These are phyloP conservation scores for Thuidium tamariscinum DNA, from an alignment of 225 moss, liverwort and hornwort species.

Conservation along the genomic window DNA sequence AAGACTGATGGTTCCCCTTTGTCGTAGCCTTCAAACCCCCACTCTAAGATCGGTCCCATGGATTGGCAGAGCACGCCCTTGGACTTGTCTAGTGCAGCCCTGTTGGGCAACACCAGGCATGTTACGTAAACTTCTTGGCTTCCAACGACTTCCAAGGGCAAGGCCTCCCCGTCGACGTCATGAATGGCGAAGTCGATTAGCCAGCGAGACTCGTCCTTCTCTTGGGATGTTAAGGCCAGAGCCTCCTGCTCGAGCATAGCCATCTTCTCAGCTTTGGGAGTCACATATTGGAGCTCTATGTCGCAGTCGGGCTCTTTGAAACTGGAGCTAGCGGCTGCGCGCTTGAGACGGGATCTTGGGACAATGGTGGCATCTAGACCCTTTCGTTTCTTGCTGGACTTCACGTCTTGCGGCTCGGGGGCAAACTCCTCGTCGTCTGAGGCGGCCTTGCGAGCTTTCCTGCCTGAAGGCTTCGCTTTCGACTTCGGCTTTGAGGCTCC, in stretches of 20 bases:
- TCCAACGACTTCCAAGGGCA: conserved; percentile 38
- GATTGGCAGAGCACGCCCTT: conserved; percentile 41
- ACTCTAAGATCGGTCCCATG: conserved; percentile 60
- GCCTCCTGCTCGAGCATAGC: conserved; percentile 58
- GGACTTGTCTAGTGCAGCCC: conserved; percentile 32
- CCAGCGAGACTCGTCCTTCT: conserved; percentile 50
- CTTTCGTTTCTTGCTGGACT: conserved; percentile 20
- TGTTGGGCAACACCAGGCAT: conserved; percentile 37
- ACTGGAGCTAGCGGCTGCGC: conserved; percentile 65
- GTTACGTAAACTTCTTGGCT: conserved; percentile 38
- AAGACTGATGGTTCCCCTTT: conserved; percentile 44
- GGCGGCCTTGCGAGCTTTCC: conserved; percentile 1
- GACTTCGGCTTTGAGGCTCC: neutral
- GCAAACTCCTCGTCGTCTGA: conserved; percentile 1
- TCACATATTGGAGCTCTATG: conserved; percentile 29
- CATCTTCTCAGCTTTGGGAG: conserved; percentile 46
- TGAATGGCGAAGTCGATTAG: conserved; percentile 63
- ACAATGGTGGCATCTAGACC: neutral
- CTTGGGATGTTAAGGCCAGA: conserved; percentile 52
- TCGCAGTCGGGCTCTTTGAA: conserved; percentile 46
- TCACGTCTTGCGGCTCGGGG: neutral
- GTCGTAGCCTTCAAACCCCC: conserved; percentile 92
- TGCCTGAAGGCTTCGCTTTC: neutral
- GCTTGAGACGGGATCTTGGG: conserved; percentile 36
- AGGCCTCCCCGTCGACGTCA: conserved; percentile 39